Evolutionary conservation across 495 filamentous ascomycete genomes (phyloP), one percentile per base, ranked within the genome.

Genomic region (Trichoderma gamsii): DNA sequence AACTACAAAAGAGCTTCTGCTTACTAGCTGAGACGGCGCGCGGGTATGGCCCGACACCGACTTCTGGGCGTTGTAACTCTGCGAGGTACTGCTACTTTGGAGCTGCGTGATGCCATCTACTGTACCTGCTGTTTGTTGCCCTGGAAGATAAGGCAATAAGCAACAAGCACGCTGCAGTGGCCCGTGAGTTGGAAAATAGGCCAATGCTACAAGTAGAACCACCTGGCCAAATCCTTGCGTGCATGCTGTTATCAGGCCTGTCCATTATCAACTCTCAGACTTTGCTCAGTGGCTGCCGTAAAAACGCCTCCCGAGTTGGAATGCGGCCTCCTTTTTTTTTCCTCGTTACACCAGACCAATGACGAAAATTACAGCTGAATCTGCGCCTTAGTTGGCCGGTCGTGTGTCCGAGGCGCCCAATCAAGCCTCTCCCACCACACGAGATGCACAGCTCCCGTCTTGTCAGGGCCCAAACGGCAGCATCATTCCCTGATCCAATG

Each of bases 1-100:
- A 0, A 38, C 35, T 9, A 38, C 51, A 23, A 12, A 56, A 56
- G 21, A 23, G 9, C 21, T 56, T 61, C 27, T 61, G 56, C n/a
- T 21, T 61, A 29, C 9, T 15, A 61, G 21, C 23, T 61, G 23
- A 61, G 56, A 61, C 25, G 56, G 56, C 56, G 56, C 56, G 23
- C 56, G 56, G 56, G 56, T 21, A 12, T 29, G 56, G 11, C 21
- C 56, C 56, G 56, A 61, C 56, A 61, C 56, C 56, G 25, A 29
- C 23, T 9, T n/a, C 49, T 9, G 18, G 49, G 18, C 15, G 44
- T 49, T 49, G 44, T 5, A 49, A 49, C 35, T 38, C 35, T 38
- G 7, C 4, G 35, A 38, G 35, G 35, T 38, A 38, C 35, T 38
- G 35, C 35, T 6, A 38, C 35, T 38, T 38, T 0, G 35, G 7